Evolutionary conservation across 2,329 filamentous ascomycete genomes (phyloP).

Genomic region (Aspergillus phoenicis): DNA sequence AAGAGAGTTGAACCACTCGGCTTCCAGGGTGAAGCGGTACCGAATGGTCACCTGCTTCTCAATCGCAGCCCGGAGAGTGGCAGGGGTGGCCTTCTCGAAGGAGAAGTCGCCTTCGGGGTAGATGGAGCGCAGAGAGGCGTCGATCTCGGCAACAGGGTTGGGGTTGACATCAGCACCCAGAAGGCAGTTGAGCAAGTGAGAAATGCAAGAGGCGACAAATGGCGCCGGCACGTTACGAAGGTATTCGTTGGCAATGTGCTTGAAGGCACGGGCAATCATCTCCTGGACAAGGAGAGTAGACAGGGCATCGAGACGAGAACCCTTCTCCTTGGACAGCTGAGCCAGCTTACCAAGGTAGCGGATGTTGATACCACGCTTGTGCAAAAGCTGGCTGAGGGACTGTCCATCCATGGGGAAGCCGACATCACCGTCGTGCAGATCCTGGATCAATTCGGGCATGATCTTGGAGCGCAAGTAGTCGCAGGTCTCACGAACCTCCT

Average conservation of each 20-base stretch:
- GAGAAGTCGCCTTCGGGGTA: conserved; percentile 81
- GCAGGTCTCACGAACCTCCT: conserved; percentile 83
- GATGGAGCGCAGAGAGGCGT: conserved; percentile 70
- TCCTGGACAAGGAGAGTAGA: conserved; percentile 80
- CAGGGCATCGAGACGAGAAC: conserved; percentile 74
- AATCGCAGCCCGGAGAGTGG: conserved; percentile 69
- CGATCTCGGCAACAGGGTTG: conserved; percentile 76
- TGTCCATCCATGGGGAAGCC: conserved; percentile 99
- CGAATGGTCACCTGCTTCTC: conserved; percentile 70
- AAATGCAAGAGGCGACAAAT: conserved; percentile 75
- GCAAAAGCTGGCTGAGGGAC: conserved; percentile 82
- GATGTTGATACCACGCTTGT: conserved; percentile 97
- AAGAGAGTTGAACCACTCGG: conserved; percentile 67
- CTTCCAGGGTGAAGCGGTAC: conserved; percentile 73
- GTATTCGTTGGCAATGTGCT: conserved; percentile 81
- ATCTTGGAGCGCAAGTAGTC: conserved; percentile 73
- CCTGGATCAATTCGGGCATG: conserved; percentile 81
- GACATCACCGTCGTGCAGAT: conserved; percentile 87
- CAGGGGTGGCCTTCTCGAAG: conserved; percentile 78
- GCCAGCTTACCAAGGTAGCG: conserved; percentile 90
- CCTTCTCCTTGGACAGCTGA: conserved; percentile 65
- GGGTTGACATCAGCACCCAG: conserved; percentile 75
- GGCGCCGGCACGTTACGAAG: conserved; percentile 77
- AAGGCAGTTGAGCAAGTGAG: conserved; percentile 92
- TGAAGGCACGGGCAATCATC: conserved; percentile 94